phyloP scores from a whole-genome alignment of 345 rosid genomes.

The Ceriops tagal region DNA sequence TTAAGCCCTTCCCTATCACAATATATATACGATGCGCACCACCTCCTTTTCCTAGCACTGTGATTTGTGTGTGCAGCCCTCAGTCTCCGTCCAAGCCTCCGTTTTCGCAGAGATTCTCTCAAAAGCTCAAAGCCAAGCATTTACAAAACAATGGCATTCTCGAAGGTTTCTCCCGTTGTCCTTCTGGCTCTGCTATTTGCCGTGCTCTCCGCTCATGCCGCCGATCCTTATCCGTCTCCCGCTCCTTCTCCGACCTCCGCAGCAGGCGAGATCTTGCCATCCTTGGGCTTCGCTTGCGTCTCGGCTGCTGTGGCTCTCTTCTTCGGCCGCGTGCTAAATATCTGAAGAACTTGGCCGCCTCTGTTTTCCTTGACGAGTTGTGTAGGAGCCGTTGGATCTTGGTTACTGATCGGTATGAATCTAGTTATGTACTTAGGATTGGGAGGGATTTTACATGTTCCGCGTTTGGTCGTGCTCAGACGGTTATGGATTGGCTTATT shows the following conservation, averaged over 20 bases:
- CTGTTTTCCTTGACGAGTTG: too few relatives aligned
- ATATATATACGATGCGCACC: too few relatives aligned
- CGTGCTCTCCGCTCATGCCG: constrained; percentile 32
- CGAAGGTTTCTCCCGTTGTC: constrained; percentile 34
- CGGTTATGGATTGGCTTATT: constrained; percentile 5
- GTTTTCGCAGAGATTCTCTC: too few relatives aligned
- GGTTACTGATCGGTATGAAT: too few relatives aligned
- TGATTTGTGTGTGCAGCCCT: too few relatives aligned
- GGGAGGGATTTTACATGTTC: not conserved
- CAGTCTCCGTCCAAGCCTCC: too few relatives aligned
- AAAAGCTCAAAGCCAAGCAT: not conserved
- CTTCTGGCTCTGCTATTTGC: constrained; percentile 30
- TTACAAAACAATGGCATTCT: constrained; percentile 40
- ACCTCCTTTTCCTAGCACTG: too few relatives aligned
- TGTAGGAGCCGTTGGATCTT: too few relatives aligned
- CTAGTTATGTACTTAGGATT: not conserved
- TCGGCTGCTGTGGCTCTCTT: constrained; percentile 42
- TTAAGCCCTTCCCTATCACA: too few relatives aligned
- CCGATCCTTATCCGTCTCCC: constrained; percentile 30
- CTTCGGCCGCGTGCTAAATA: constrained; percentile 48
- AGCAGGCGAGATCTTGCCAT: constrained; percentile 40
- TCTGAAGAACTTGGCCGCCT: constrained; percentile 26
- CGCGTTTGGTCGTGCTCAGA: constrained; percentile 11
- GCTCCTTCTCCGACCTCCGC: constrained; percentile 56
- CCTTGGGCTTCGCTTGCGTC: constrained; percentile 34